Percentiles rank a stretch among this genome's conserved stretches.
Conservation (phyloP, 2,329 filamentous ascomycete genomes). For the Fusarium beomiforme region DNA sequence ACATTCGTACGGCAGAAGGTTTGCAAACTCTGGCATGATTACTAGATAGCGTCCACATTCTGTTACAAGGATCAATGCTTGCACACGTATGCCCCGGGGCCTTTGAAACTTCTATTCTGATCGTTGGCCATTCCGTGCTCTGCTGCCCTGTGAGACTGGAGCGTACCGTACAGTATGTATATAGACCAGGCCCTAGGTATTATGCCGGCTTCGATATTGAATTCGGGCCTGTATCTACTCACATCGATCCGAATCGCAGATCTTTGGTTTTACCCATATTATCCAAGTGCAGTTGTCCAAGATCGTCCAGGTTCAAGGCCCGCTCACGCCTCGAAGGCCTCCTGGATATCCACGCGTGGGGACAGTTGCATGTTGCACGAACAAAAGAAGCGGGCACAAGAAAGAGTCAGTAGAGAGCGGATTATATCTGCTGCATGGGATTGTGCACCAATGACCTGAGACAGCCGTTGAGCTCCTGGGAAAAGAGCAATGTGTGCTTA, state of each 20-base stretch:
- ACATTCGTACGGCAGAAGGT: background rate
- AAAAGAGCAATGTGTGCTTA: conserved; percentile 39
- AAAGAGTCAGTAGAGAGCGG: conserved; percentile 20
- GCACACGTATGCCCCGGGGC: conserved; percentile 10
- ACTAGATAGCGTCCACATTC: conserved; percentile 4
- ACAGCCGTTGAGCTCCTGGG: conserved; percentile 28
- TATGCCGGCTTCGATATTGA: conserved; percentile 15
- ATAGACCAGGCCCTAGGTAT: conserved; percentile 25
- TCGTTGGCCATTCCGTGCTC: conserved; percentile 5
- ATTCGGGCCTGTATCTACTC: conserved; percentile 2
- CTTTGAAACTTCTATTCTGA: conserved; percentile 13
- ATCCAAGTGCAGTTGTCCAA: conserved; percentile 13
- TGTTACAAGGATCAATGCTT: conserved; percentile 15
- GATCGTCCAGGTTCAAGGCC: conserved; percentile 21
- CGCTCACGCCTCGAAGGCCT: conserved; percentile 8
- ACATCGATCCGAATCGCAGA: conserved; percentile 30
- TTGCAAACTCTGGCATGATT: conserved; percentile 5
- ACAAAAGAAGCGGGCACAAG: conserved; percentile 21
- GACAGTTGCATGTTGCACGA: conserved; percentile 38
- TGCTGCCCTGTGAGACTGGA: conserved; percentile 1
- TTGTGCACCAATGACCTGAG: conserved; percentile 41
- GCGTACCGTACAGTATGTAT: conserved; percentile 16
- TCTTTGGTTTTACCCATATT: conserved; percentile 18
- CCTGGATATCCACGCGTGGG: conserved; percentile 32
- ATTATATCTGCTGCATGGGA: conserved; percentile 31